Base-by-base conservation (phyloP, 345 rosid genomes). In the Gossypium arboreum region DNA sequence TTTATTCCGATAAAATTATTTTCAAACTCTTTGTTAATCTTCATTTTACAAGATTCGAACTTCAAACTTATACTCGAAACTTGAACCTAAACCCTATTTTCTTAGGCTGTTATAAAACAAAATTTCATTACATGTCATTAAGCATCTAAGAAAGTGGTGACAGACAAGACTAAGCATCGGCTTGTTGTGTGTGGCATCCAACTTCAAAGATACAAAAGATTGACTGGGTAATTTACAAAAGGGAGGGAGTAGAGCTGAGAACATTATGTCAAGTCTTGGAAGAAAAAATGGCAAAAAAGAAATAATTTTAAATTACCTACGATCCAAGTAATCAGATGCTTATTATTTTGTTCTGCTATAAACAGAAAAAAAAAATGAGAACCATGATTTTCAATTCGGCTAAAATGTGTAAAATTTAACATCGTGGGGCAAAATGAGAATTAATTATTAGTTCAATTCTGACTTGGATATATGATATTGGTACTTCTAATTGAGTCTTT, bases 181-280 rank as follows among this genome's bases (percentile, higher is more conserved):
- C 13, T 62, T 55, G 44, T 56, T 59, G 70, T 66, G 47, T 24
- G 2, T 16, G 54, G 78, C 78, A 77, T 80, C 83, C 74, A 69
- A 69, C 66, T 20, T 62, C 72, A 12, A 24, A 44, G 0, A 75
- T 22, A 75, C 17, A 48, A 11, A 34, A 39, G 17, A 29, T 39
- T 51, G 73, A 43, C 44, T n/a, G 7, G 13, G 66, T 43, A 45
- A 17, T 12, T 48, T 11, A 12, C 58, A 7, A 43, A 34, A 10
- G n/a, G 60, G 51, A 10, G n/a, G 60, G 51, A 7, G 43, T 13
- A 4, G 34, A 66, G 41, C 27, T 39, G 55, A 75, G 82, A 76
- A 80, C 75, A 74, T 39, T 39, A 29, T 62, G 78, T 74, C 82
- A 71, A 64, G 52, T 75, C 76, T 71, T 17, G 4, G 3, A 34